Evolutionary conservation across 768 basidiomycete species (phyloP), one percentile per base, ranked within the genome.

Genomic region (Phylloporus scabripes): DNA sequence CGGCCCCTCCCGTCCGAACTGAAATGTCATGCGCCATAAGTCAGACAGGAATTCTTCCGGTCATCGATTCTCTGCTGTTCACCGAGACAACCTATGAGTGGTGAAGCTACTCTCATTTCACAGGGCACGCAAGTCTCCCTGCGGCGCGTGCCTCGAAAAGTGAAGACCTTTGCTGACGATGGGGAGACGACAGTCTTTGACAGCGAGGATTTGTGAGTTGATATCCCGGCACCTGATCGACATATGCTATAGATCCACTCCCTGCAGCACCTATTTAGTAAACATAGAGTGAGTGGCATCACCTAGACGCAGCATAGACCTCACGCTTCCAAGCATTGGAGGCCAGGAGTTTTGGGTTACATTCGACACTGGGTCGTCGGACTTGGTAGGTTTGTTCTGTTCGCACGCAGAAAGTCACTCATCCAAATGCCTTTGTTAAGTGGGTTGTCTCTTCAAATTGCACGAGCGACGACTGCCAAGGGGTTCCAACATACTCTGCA

Each of bases 291-390:
- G 46, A 54, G 60, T 46, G 0, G 8, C 28, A 31, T 45, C 50
- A 7, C 7, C 20, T 21, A 10, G 41, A 33, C 42, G n/a, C 18
- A 29, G 15, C 24, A 39, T 23, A 31, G 26, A 20, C 31, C 48
- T 37, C 48, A 61, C 41, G 10, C 31, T 48, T 24, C 42, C 7
- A 48, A 78, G 74, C 29, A 62, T 77, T 39, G 74, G 74, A 40
- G 68, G 65, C 4, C 73, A 76, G 58, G 51, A 63, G 34, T 72
- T 80, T 49, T 66, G 67, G 58, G 66, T 74, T 18, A 71, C 77
- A 4, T 63, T 80, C 24, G 79, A 81, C 57, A 81, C 80, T 7
- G 80, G 80, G 42, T 82, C 79, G 4, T 73, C 81, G 1, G 80
- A 81, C 59, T 56, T 82, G 54, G 79, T 78, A 54, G 40, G 58